phyloP scores from a whole-genome alignment of 345 rosid genomes.

The Gossypium rotundifolium region DNA sequence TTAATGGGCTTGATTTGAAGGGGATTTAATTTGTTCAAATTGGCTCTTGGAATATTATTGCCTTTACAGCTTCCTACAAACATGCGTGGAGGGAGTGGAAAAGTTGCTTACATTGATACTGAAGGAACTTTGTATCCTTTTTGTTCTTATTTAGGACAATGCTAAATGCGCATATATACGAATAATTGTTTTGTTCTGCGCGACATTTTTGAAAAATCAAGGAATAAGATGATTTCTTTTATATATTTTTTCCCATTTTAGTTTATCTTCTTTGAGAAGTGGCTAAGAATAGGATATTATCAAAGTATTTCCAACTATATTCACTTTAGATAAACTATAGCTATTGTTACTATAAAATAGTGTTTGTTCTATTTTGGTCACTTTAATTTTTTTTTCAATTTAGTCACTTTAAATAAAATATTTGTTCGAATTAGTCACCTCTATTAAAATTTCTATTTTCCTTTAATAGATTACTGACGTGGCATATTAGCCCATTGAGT shows the following conservation, averaged over 20 bases:
- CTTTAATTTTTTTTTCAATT: too few relatives aligned
- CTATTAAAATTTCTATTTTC: too few relatives aligned
- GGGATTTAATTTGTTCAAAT: not conserved
- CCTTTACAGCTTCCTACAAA: constrained; percentile 67
- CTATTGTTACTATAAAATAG: too few relatives aligned
- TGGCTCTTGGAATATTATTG: not conserved
- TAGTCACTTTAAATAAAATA: too few relatives aligned
- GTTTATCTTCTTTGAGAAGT: not conserved
- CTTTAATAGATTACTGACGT: too few relatives aligned
- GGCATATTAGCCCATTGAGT: too few relatives aligned
- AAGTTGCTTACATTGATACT: constrained; percentile 85
- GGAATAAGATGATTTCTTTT: not conserved
- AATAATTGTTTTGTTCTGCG: too few relatives aligned
- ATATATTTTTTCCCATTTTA: not conserved
- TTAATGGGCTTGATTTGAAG: not conserved
- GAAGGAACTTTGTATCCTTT: constrained; percentile 88
- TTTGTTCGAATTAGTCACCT: too few relatives aligned
- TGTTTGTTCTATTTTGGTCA: too few relatives aligned
- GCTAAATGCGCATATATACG: too few relatives aligned
- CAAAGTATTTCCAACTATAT: not conserved
- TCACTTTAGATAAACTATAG: too few relatives aligned
- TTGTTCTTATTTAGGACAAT: not conserved
- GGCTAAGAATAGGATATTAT: not conserved
- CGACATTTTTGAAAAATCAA: too few relatives aligned
- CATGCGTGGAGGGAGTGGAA: constrained; percentile 89